Evolutionary conservation across 441 rosid species (phyloP), one percentile per base, ranked within the genome.

Genomic region (Rhodomyrtus psidioides): DNA sequence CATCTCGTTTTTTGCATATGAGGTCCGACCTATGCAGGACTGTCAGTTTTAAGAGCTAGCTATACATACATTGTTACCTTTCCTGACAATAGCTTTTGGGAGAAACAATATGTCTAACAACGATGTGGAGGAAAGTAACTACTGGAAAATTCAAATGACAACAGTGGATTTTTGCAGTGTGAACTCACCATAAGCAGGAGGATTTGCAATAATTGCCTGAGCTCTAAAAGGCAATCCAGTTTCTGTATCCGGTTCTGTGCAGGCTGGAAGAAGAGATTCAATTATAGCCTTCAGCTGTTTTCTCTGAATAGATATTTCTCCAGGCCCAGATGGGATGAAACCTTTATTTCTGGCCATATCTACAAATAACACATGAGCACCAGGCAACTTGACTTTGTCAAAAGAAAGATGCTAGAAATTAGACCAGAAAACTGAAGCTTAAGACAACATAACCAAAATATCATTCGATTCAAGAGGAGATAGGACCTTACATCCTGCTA

Each of bases 261-360:
- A 97, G 34, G 99, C 99, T 1, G 99, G 98, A 89, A 95, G 98
- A 88, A 97, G 97, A 87, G 99, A 94, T 89, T 97, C 98, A 81
- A 97, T 97, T 87, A 97, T 95, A 89, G 97, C 94, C 92, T 94
- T 96, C 87, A 97, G 89, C 89, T 97, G 97, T 91, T 96, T 96
- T 91, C 98, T 91, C 90, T 95, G 99, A 83, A 91, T 89, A 19
- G 94, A 90, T 91, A 97, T 97, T 89, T 97, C 99, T 90, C 97
- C 97, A 5, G 99, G 99, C 74, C 97, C 96, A 82, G 99, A 97
- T 30, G 99, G 99, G 87, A 96, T 96, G 74, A 95, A 88, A 89
- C 99, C 99, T 90, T 96, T 97, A 92, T 97, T 97, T 91, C 98
- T 94, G 28, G 97, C 98, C 99, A 96, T 97, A 90, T 94, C 99